These are phyloP conservation scores for Dactylellina haptotyla DNA, from an alignment of 2,329 filamentous ascomycete species.

Conservation along the genomic window DNA sequence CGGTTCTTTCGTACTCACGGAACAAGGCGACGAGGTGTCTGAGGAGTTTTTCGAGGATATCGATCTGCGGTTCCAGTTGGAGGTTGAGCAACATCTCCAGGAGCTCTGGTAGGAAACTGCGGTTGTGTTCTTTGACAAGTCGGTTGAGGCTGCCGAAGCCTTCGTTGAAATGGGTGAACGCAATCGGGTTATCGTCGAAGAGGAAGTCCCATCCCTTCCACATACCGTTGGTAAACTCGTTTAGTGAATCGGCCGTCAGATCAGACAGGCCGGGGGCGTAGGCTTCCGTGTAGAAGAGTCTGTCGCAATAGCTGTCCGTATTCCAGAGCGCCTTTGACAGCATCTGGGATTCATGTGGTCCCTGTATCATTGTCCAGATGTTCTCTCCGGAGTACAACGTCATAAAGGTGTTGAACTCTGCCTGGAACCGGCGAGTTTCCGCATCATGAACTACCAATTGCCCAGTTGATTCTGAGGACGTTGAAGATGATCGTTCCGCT, in stretches of 20 bases:
- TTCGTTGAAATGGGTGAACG: slow-evolving; percentile 31
- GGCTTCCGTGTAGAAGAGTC: slow-evolving; percentile 19
- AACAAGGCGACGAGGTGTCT: slow-evolving; percentile 10
- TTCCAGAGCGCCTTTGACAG: slow-evolving; percentile 25
- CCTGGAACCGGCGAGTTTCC: slow-evolving; percentile 22
- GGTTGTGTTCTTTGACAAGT: slow-evolving; percentile 24
- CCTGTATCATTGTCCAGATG: slow-evolving; percentile 9
- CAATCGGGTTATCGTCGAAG: slow-evolving; percentile 56
- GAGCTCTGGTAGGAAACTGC: slow-evolving; percentile 32
- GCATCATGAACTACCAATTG: not conserved
- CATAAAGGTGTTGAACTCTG: slow-evolving; percentile 6
- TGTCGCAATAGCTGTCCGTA: slow-evolving; percentile 36
- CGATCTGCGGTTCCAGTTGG: slow-evolving; percentile 35
- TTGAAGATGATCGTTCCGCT: too few relatives aligned
- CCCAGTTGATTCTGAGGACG: not conserved
- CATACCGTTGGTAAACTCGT: slow-evolving; percentile 43
- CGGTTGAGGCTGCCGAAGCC: slow-evolving; percentile 23
- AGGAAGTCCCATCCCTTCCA: slow-evolving; percentile 56
- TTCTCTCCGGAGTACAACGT: slow-evolving; percentile 9
- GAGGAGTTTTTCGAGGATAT: slow-evolving; percentile 35
- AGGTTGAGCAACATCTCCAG: slow-evolving; percentile 42
- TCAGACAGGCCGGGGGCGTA: slow-evolving; percentile 21
- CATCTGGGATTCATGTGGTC: slow-evolving; percentile 38
- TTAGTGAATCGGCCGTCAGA: slow-evolving; percentile 24
- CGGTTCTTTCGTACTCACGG: slow-evolving; percentile 5